These are phyloP conservation scores for Aspergillus carbonarius DNA, from an alignment of 2,329 filamentous ascomycete genomes.

Conservation along the genomic window DNA sequence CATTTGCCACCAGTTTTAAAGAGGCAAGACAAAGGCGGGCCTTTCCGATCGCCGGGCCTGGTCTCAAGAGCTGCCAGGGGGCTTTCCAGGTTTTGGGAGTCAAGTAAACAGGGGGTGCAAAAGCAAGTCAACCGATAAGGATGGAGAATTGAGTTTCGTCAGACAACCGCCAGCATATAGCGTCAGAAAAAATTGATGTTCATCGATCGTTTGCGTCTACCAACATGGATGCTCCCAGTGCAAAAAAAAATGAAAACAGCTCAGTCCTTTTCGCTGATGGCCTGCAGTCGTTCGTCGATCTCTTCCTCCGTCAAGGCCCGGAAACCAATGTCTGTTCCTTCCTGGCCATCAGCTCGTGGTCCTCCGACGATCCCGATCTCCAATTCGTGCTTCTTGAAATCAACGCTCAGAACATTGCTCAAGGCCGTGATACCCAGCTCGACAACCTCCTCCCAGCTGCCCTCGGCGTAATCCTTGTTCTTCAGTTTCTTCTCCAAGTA, in stretches of 20 bases:
- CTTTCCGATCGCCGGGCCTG: background rate
- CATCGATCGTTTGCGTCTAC: constrained; percentile 24
- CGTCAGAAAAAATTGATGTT: constrained; percentile 17
- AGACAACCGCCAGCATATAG: constrained; percentile 5
- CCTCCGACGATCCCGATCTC: constrained; percentile 97
- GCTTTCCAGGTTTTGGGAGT: constrained; percentile 7
- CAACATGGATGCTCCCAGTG: constrained; percentile 17
- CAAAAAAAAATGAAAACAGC: constrained; percentile 9
- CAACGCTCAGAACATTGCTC: constrained; percentile 94
- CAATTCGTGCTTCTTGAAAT: constrained; percentile 99
- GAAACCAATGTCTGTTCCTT: constrained; percentile 77
- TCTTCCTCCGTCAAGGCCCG: constrained; percentile 91
- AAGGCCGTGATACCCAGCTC: constrained; percentile 94
- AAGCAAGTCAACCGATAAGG: background rate
- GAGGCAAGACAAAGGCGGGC: background rate
- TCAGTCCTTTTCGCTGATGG: constrained; percentile 97
- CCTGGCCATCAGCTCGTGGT: constrained; percentile 75
- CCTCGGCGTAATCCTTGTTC: constrained; percentile 93
- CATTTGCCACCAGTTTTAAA: constrained; percentile 12
- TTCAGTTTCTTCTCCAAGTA: constrained; percentile 99
- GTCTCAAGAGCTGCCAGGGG: constrained; percentile 3
- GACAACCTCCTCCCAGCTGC: constrained; percentile 95
- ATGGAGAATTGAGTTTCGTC: background rate
- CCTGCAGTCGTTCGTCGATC: constrained; percentile 96
- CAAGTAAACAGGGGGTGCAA: constrained; percentile 5